A percentile compares a stretch with the other conserved stretches of the same genome.
Conservation (phyloP, 352 stramenopile genomes). For the Globisporangium solare region DNA sequence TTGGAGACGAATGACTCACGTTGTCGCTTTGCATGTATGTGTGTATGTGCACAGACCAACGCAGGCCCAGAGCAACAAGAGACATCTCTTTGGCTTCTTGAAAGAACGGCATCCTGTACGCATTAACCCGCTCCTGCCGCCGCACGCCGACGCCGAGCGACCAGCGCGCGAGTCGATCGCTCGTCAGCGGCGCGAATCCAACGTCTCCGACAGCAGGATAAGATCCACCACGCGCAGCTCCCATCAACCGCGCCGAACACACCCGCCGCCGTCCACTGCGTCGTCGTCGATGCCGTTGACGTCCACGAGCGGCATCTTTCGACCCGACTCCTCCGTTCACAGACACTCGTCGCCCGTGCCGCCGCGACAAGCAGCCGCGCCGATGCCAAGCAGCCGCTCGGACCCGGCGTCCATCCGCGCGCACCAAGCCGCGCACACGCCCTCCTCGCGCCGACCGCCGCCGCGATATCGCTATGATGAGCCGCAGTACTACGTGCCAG, state of each 20-base stretch:
- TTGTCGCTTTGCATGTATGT: not conserved
- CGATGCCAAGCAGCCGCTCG: slow-evolving; percentile 11
- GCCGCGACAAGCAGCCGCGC: not conserved
- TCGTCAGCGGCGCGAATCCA: not conserved
- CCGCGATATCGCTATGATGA: not conserved
- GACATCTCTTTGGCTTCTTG: slow-evolving; percentile 16
- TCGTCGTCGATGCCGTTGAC: slow-evolving; percentile 7
- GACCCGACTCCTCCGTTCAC: slow-evolving; percentile 7
- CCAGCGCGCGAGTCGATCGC: not conserved
- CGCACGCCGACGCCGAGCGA: not conserved
- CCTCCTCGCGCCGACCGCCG: not conserved
- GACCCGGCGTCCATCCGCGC: slow-evolving; percentile 11
- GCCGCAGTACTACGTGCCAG: slow-evolving; percentile 8
- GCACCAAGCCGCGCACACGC: slow-evolving; percentile 9
- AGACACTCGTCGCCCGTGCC: slow-evolving; percentile 13
- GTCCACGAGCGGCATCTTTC: slow-evolving; percentile 9
- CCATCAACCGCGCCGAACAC: not conserved
- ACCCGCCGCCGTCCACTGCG: not conserved
- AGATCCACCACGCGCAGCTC: slow-evolving; percentile 2
- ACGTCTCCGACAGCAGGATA: slow-evolving; percentile 1
- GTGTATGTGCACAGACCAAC: slow-evolving; percentile 1
- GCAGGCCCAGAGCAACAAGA: slow-evolving; percentile 11
- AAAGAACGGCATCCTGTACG: slow-evolving; percentile 13
- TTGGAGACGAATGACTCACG: not conserved
- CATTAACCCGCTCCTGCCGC: slow-evolving; percentile 8